Conservation (phyloP, 345 rosid species). For the Capsella bursapastoris region DNA sequence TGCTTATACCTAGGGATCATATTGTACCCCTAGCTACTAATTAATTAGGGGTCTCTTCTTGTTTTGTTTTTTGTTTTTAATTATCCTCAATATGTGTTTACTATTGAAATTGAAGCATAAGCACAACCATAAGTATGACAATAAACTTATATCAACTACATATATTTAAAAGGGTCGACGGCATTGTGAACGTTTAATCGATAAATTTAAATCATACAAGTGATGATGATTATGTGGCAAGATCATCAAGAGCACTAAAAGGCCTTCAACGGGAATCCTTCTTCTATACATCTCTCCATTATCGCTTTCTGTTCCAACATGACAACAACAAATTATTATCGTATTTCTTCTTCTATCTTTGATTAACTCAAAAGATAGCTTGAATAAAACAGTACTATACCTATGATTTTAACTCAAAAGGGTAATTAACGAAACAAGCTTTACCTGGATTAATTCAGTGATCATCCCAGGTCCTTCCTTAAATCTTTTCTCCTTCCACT, state of each 20-base stretch:
- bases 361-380: conserved; percentile 4
- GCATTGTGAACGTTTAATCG: no score
- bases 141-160: no score
- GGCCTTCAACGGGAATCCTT: conserved; percentile 43
- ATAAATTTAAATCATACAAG: no score
- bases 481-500: conserved; percentile 68
- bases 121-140: no score
- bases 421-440: not conserved
- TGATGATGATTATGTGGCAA: not conserved
- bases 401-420: conserved; percentile 4
- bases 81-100: no score
- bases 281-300: conserved; percentile 56
- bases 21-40: no score
- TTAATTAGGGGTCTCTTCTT: no score
- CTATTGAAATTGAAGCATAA: no score
- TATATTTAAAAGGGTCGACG: no score
- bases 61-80: no score
- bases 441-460: conserved; percentile 65
- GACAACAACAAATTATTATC: not conserved
- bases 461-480: conserved; percentile 63
- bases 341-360: conserved; percentile 12
- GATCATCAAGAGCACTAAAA: conserved; percentile 8
- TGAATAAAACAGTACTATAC: conserved; percentile 26
- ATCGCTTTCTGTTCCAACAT: conserved; percentile 53
- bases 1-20: no score